A percentile compares a stretch with the other conserved stretches of the same genome.
phyloP scores from a whole-genome alignment of 257 asterid species.

The Cordia subcordata region DNA sequence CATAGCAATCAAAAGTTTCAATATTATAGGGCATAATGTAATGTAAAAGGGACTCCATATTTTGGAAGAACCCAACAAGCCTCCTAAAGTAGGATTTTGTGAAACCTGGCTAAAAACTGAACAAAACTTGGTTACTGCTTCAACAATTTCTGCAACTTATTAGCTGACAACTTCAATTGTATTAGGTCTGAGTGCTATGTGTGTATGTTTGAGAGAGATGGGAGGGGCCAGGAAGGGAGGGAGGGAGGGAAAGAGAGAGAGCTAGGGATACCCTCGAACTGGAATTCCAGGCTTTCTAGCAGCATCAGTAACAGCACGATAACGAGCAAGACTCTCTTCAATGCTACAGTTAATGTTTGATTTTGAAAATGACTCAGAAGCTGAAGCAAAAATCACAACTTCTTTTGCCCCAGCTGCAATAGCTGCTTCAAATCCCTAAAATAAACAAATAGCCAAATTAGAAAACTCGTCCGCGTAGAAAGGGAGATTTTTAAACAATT shows the following conservation, averaged over 20 bases:
- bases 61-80: too few relatives aligned
- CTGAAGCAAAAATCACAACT: constrained; percentile 90
- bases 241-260: not conserved
- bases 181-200: too few relatives aligned
- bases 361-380: constrained; percentile 93
- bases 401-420: constrained; percentile 94
- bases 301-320: constrained; percentile 67
- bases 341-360: constrained; percentile 88
- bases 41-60: too few relatives aligned
- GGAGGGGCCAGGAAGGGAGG: not conserved
- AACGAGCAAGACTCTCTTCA: constrained; percentile 85
- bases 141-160: too few relatives aligned
- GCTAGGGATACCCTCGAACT: constrained; percentile 70
- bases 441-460: constrained; percentile 5
- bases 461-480: not conserved
- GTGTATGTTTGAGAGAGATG: not conserved
- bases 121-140: too few relatives aligned
- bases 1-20: too few relatives aligned
- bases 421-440: constrained; percentile 90
- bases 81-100: too few relatives aligned
- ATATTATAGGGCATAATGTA: too few relatives aligned
- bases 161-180: too few relatives aligned
- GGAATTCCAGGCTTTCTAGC: constrained; percentile 80
- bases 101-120: too few relatives aligned
- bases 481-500: not conserved